Evolutionary conservation across 345 rosid species (phyloP), one percentile per base, ranked within the genome.

Genomic region (Clarkia xantiana): DNA sequence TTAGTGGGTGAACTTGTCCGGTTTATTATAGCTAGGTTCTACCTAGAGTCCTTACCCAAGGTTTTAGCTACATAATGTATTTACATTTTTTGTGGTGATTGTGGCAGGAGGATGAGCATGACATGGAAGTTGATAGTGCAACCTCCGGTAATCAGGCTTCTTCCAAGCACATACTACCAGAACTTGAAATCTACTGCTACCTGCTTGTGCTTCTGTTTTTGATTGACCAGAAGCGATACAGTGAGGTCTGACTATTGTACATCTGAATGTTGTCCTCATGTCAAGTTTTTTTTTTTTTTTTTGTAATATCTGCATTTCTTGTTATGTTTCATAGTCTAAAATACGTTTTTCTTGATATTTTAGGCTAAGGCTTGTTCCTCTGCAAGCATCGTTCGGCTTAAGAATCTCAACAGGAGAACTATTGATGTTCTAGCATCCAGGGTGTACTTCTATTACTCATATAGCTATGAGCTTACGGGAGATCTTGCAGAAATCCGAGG

Each of bases 321-420:
- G 39, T 25, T n/a, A n/a, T n/a, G n/a, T n/a, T n/a, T 40, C 29
- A 22, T 10, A 36, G 45, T 45, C 13, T 14, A 54, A 60, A 47
- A 23, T 7, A 29, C 36, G 8, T 38, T 20, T 7, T 20, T 18
- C 9, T 14, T 61, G 47, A 10, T 29, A 22, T 70, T 42, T 55
- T 54, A 84, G 97, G 94, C 94, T 36, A 90, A 90, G 78, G 82
- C 77, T 66, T 90, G 95, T 70, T 76, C 94, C 46, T 67, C 88
- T 0, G 82, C 82, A 9, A 81, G 94, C 68, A 75, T 90, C 59
- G 70, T 63, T 53, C 74, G 84, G 18, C 71, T 83, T 66, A 81
- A 76, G 75, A 79, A 60, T 46, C 44, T 90, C 19, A 79, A 86
- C 69, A 62, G 76, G 62, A 82, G 88, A 64, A 90, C 86, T 18